phyloP scores from a whole-genome alignment of 148 eudicot species.

The Dianthus caryophyllus region DNA sequence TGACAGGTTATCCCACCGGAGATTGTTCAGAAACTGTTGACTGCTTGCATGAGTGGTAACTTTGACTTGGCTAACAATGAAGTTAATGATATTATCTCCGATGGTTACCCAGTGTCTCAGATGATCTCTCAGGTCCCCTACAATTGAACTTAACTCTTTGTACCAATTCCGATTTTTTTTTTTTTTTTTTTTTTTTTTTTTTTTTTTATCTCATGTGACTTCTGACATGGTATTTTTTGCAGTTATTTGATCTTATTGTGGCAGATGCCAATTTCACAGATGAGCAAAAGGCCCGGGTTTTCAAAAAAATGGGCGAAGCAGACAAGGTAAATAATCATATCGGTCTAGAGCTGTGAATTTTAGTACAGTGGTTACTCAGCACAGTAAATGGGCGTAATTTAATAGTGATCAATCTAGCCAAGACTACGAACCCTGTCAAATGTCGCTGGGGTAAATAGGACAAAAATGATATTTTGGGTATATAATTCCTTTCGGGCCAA shows the following conservation, averaged over 20 bases:
- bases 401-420: too few species aligned
- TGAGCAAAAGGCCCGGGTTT: constrained; percentile 82
- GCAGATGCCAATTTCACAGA: constrained; percentile 57
- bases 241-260: constrained; percentile 73
- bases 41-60: constrained; percentile 80
- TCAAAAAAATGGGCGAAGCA: constrained; percentile 68
- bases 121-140: constrained; percentile 74
- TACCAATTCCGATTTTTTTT: too few species aligned
- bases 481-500: too few species aligned
- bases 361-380: too few species aligned
- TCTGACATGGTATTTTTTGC: constrained; percentile 17
- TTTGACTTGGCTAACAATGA: constrained; percentile 82
- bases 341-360: neutral
- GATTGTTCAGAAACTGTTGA: constrained; percentile 60
- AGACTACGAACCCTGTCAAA: too few species aligned
- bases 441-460: too few species aligned
- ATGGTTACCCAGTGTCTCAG: constrained; percentile 94
- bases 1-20: constrained; percentile 73
- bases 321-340: constrained; percentile 55
- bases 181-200: neutral
- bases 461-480: too few species aligned
- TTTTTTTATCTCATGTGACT: constrained; percentile 2
- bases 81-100: constrained; percentile 70
- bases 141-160: neutral
- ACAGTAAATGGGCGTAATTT: too few species aligned